Conservation (phyloP, 1,284 basidiomycete species). For the Coniferiporia weirii region DNA sequence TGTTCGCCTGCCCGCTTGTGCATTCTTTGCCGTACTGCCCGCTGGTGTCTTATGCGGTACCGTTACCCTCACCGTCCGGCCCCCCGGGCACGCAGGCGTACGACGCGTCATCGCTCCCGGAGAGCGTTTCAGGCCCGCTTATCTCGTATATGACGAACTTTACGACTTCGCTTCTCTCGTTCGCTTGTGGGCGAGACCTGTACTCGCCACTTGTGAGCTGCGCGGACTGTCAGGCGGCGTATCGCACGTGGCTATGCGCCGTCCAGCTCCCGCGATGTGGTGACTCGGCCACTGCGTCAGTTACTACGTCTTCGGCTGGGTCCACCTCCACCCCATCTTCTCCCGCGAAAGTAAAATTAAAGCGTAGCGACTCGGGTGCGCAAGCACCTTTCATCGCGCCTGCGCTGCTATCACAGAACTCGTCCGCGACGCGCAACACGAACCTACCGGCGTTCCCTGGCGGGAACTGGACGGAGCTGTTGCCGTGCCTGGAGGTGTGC, state of each 20-base stretch:
- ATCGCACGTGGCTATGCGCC: slow-evolving; percentile 76
- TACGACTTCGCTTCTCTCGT: slow-evolving; percentile 62
- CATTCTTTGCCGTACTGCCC: slow-evolving; percentile 74
- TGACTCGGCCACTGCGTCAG: slow-evolving; percentile 36
- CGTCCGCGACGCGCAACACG: slow-evolving; percentile 39
- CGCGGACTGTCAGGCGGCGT: slow-evolving; percentile 68
- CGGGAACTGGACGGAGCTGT: slow-evolving; percentile 49
- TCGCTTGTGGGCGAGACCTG: slow-evolving; percentile 74
- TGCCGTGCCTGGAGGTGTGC: slow-evolving; percentile 79
- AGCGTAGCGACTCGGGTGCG: background rate
- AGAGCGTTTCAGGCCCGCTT: slow-evolving; percentile 43
- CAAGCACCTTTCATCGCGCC: slow-evolving; percentile 25
- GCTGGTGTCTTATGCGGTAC: slow-evolving; percentile 62
- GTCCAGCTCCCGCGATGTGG: slow-evolving; percentile 69
- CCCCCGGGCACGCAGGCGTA: slow-evolving; percentile 33
- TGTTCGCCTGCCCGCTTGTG: slow-evolving; percentile 70
- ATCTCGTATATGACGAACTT: slow-evolving; percentile 66
- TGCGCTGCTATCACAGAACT: slow-evolving; percentile 39
- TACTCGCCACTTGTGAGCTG: slow-evolving; percentile 79
- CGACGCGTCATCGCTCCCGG: slow-evolving; percentile 49
- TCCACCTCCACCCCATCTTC: slow-evolving; percentile 28
- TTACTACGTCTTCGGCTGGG: slow-evolving; percentile 13
- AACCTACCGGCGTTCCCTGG: slow-evolving; percentile 39
- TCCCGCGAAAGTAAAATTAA: slow-evolving; percentile 18
- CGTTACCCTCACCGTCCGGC: slow-evolving; percentile 45